phyloP scores from a whole-genome alignment of 83 land plant species.

The Diphasiastrum complanatum region DNA sequence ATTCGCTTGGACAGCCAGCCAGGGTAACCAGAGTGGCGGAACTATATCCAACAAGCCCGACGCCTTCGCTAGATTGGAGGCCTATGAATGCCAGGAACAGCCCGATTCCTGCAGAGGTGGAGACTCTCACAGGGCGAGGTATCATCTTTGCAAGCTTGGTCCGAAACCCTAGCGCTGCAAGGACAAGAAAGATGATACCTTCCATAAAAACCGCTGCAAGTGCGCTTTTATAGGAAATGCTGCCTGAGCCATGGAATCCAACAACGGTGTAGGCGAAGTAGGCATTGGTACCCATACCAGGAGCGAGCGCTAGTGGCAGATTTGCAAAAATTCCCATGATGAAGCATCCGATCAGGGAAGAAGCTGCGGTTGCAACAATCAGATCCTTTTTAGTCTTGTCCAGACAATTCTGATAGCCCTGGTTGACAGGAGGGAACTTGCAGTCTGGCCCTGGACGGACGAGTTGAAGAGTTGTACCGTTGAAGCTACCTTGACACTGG shows the following conservation, averaged over 20 bases:
- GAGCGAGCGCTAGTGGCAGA: too few species aligned
- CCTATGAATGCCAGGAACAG: conserved; percentile 6
- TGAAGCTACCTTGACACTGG: conserved; percentile 2
- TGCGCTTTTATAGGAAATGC: background rate
- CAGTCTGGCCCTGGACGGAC: conserved; percentile 1
- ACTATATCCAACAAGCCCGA: conserved; percentile 1
- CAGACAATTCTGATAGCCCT: background rate
- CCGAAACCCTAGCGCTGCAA: conserved; percentile 6
- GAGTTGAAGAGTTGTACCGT: background rate
- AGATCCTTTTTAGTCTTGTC: conserved; percentile 1
- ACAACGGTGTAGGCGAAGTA: conserved; percentile 9
- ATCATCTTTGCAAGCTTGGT: background rate
- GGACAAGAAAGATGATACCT: conserved; percentile 1
- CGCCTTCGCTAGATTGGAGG: conserved; percentile 3
- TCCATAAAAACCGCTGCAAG: conserved; percentile 9
- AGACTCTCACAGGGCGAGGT: background rate
- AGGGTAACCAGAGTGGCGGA: conserved; percentile 3
- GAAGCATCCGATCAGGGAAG: conserved; percentile 3
- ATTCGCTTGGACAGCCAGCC: background rate
- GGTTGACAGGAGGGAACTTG: background rate
- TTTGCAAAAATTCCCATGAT: conserved; percentile 9
- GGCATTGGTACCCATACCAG: conserved; percentile 6
- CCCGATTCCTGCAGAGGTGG: conserved; percentile 6
- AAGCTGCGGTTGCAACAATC: conserved; percentile 3
- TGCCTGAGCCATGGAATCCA: conserved; percentile 4